Conservation (phyloP, 768 basidiomycete genomes). For the Exidia glandulosa region DNA sequence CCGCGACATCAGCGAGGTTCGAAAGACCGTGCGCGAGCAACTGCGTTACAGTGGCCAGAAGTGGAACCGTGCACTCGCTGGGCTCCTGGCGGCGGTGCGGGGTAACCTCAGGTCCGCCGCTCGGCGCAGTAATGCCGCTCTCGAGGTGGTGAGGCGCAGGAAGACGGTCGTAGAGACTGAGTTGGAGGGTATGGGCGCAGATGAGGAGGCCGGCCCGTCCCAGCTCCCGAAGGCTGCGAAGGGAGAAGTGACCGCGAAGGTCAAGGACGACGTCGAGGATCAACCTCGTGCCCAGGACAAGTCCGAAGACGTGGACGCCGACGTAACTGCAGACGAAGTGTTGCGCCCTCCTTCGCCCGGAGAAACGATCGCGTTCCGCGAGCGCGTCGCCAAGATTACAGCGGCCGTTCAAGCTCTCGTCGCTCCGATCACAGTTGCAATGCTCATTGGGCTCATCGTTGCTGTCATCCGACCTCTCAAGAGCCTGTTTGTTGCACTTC, state of each 20-base stretch:
- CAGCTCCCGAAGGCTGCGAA: not conserved
- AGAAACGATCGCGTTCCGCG: not conserved
- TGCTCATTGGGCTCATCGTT: conserved; percentile 43
- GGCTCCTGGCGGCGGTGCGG: not conserved
- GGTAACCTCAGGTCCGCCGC: no score
- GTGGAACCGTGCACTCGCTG: not conserved
- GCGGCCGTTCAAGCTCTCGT: conserved; percentile 28
- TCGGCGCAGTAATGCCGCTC: no score
- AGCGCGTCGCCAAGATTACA: not conserved
- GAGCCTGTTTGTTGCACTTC: conserved; percentile 43
- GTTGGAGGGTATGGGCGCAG: not conserved
- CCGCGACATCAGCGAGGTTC: conserved; percentile 44
- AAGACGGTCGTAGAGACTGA: conserved; percentile 21
- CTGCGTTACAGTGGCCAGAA: not conserved
- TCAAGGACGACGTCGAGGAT: not conserved
- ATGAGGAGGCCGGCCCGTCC: not conserved
- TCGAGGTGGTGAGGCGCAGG: not conserved
- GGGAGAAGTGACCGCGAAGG: not conserved
- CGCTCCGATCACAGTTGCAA: conserved; percentile 40
- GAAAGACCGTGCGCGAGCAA: conserved; percentile 24
- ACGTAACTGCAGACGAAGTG: not conserved
- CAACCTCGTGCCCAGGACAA: not conserved
- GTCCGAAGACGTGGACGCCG: not conserved
- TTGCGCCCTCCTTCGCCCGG: not conserved
- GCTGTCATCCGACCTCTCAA: conserved; percentile 48